Percentiles rank a stretch among this genome's conserved stretches.
Evolutionary conservation across 768 basidiomycete species (phyloP).

Genomic region (Trametes sanguinea): DNA sequence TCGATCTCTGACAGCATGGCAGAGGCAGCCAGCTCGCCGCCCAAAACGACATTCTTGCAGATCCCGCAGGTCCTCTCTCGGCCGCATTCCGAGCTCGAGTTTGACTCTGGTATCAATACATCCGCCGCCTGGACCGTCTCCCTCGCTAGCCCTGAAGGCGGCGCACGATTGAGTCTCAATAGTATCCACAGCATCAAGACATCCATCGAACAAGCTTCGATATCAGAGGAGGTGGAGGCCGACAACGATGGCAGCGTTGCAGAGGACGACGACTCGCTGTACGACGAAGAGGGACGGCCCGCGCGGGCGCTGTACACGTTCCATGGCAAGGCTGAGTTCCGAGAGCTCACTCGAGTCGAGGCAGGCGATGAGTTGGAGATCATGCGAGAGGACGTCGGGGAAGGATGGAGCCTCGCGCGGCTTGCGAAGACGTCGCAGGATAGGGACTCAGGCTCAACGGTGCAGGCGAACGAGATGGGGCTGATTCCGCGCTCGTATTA

Average conservation of each 20-base stretch:
- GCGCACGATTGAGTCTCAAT: slow-evolving; percentile 22
- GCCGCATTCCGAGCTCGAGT: slow-evolving; percentile 40
- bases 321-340: slow-evolving; percentile 73
- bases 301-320: slow-evolving; percentile 76
- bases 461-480: slow-evolving; percentile 59
- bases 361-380: slow-evolving; percentile 73
- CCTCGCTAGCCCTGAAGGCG: slow-evolving; percentile 19
- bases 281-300: slow-evolving; percentile 38
- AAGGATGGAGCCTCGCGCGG: slow-evolving; percentile 81
- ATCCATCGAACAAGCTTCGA: slow-evolving; percentile 37
- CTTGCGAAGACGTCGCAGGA: slow-evolving; percentile 24
- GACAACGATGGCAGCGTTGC: slow-evolving; percentile 20
- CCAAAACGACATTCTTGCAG: slow-evolving; percentile 7
- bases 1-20: not conserved
- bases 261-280: slow-evolving; percentile 32
- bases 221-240: slow-evolving; percentile 35
- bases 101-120: slow-evolving; percentile 78
- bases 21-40: slow-evolving; percentile 1
- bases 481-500: slow-evolving; percentile 73
- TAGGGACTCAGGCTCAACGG: not conserved
- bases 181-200: slow-evolving; percentile 51
- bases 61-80: slow-evolving; percentile 21
- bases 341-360: slow-evolving; percentile 60
- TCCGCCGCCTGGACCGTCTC: slow-evolving; percentile 75
- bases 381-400: slow-evolving; percentile 70